phyloP scores from a whole-genome alignment of 768 basidiomycete genomes.

The Termitomyces sp. region DNA sequence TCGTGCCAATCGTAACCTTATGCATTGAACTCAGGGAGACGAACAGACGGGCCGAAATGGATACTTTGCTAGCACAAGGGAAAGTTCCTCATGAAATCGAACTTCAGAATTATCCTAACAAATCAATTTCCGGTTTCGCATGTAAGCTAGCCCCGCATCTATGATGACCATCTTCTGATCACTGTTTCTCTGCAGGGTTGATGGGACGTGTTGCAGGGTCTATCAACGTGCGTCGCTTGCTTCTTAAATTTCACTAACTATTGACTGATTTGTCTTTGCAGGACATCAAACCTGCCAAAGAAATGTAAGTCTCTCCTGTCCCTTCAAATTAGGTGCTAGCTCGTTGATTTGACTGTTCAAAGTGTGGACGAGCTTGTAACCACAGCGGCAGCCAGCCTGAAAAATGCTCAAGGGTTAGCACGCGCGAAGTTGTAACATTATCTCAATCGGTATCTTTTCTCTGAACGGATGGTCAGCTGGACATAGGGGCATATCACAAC shows the following conservation, averaged over 20 bases:
- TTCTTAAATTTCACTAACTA: not conserved
- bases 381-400: constrained; percentile 58
- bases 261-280: constrained; percentile 15
- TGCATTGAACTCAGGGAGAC: constrained; percentile 43
- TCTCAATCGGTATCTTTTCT: not conserved
- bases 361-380: constrained; percentile 80
- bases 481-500: not conserved
- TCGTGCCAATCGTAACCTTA: not conserved
- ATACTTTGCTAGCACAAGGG: constrained; percentile 51
- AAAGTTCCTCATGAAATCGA: constrained; percentile 75
- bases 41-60: constrained; percentile 52
- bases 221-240: constrained; percentile 41
- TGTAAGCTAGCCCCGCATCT: constrained; percentile 36
- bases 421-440: constrained; percentile 45
- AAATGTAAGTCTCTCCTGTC: constrained; percentile 50
- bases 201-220: constrained; percentile 78
- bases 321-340: not conserved
- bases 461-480: not conserved
- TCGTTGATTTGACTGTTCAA: constrained; percentile 4
- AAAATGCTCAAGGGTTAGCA: constrained; percentile 35
- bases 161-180: not conserved
- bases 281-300: constrained; percentile 82
- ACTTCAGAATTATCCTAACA: constrained; percentile 62
- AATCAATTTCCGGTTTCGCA: constrained; percentile 47
- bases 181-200: constrained; percentile 35